These are phyloP conservation scores for Rhodotorula sp. DNA, from an alignment of 1,284 basidiomycete species.

Conservation along the genomic window DNA sequence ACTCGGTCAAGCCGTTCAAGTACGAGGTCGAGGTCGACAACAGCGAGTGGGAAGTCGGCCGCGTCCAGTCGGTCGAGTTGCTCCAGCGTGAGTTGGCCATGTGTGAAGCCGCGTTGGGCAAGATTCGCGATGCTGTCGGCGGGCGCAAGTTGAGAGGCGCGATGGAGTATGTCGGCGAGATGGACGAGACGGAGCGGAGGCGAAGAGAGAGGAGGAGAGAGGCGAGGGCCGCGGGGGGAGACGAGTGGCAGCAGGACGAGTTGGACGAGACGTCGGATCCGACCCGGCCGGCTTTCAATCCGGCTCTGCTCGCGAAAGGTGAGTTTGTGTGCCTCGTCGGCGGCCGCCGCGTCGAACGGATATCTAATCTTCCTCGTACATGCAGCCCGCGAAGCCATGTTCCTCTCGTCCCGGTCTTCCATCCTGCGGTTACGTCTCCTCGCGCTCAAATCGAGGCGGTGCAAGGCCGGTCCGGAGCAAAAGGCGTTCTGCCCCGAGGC, in stretches of 20 bases:
- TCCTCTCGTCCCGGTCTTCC: conserved; percentile 75
- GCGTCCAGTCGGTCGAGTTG: conserved; percentile 69
- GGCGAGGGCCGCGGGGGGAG: conserved; percentile 44
- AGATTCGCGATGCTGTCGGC: conserved; percentile 82
- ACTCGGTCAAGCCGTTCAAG: conserved; percentile 99
- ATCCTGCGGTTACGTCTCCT: conserved; percentile 81
- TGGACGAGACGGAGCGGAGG: conserved; percentile 80
- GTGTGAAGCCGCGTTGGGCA: conserved; percentile 82
- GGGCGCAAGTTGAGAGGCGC: conserved; percentile 76
- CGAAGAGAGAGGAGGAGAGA: conserved; percentile 55
- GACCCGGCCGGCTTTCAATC: conserved; percentile 64
- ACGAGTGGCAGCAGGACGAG: conserved; percentile 43
- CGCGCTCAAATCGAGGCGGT: conserved; percentile 83
- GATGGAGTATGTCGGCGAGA: conserved; percentile 73
- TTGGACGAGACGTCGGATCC: conserved; percentile 55
- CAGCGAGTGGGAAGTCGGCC: conserved; percentile 85
- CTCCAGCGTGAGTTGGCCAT: conserved; percentile 79
- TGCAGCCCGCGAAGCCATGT: conserved; percentile 83
- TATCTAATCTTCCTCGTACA: not conserved
- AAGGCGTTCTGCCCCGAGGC: conserved; percentile 93
- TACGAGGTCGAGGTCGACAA: conserved; percentile 85
- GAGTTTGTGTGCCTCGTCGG: conserved; percentile 45
- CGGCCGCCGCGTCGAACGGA: not conserved
- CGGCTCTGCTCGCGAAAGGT: conserved; percentile 87
- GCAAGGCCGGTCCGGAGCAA: conserved; percentile 76